phyloP scores from a whole-genome alignment of 495 filamentous ascomycete genomes.

The Aspergillus indologenus region DNA sequence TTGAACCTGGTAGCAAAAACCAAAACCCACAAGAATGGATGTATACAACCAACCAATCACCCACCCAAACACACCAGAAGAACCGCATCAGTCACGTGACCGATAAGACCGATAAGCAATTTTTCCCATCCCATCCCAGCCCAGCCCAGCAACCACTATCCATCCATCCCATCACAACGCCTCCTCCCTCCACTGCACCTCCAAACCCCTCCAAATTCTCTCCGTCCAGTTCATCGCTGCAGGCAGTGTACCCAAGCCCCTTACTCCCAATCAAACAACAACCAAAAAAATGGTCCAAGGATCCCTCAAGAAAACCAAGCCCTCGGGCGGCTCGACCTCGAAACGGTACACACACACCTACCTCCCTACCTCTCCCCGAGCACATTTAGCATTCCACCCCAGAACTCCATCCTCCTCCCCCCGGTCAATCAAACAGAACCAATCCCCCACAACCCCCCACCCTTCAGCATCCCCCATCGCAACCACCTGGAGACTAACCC shows the following conservation, averaged over 20 bases:
- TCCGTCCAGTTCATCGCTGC: conserved; percentile 23
- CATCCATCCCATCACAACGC: conserved; percentile 1
- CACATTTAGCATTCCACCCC: neutral
- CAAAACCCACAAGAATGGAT: too few species aligned
- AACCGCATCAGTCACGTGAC: conserved; percentile 7
- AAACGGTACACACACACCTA: conserved; percentile 41
- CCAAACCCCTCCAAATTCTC: conserved; percentile 1
- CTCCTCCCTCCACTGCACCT: neutral
- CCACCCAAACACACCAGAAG: neutral
- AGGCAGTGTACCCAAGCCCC: conserved; percentile 22
- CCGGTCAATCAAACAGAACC: conserved; percentile 1
- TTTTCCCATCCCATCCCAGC: neutral
- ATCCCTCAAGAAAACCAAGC: conserved; percentile 36
- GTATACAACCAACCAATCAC: neutral
- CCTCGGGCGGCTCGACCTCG: conserved; percentile 18
- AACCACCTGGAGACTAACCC: too few species aligned
- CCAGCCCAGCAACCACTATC: neutral
- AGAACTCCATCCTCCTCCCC: conserved; percentile 1
- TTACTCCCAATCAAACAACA: conserved; percentile 2
- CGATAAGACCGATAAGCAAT: conserved; percentile 16
- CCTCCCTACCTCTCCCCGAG: conserved; percentile 1
- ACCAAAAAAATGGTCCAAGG: conserved; percentile 38
- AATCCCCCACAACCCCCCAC: neutral
- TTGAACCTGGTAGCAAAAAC: too few species aligned
- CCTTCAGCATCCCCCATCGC: too few species aligned